A percentile compares a stretch with the other conserved stretches of the same genome.
phyloP scores from a whole-genome alignment of 192 early-diverging fungal genomes.

The Spinellus fusiger region DNA sequence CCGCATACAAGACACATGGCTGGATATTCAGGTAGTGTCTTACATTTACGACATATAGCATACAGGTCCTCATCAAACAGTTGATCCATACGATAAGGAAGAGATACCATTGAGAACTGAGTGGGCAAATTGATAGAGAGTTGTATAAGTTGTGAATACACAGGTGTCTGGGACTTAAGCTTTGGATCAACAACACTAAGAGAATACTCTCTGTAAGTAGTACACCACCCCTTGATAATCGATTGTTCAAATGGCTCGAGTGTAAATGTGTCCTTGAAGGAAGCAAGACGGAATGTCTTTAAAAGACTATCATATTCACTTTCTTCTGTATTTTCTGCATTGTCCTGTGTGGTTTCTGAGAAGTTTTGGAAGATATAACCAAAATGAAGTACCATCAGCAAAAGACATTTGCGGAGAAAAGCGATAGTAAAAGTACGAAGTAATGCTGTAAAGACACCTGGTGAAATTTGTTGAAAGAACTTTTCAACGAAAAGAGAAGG shows the following conservation, averaged over 20 bases:
- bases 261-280: slow-evolving; percentile 52
- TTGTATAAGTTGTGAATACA: slow-evolving; percentile 1
- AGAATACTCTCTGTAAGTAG: slow-evolving; percentile 14
- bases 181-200: background rate
- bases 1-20: slow-evolving; percentile 94
- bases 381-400: slow-evolving; percentile 61
- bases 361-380: slow-evolving; percentile 50
- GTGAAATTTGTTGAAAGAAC: slow-evolving; percentile 14
- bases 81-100: slow-evolving; percentile 78
- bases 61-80: slow-evolving; percentile 82
- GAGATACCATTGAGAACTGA: slow-evolving; percentile 49
- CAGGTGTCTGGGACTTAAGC: slow-evolving; percentile 6
- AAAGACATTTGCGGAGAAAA: slow-evolving; percentile 61
- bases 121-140: slow-evolving; percentile 41
- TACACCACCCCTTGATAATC: slow-evolving; percentile 16
- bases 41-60: slow-evolving; percentile 77
- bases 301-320: slow-evolving; percentile 67
- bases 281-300: slow-evolving; percentile 66
- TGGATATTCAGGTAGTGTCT: slow-evolving; percentile 77
- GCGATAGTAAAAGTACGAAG: slow-evolving; percentile 58
- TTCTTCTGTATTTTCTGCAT: slow-evolving; percentile 7
- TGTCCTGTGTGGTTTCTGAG: slow-evolving; percentile 34
- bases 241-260: background rate
- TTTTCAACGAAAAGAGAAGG: background rate
- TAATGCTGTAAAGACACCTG: slow-evolving; percentile 2